phyloP scores from a whole-genome alignment of 1,139 yeast genomes.

The Candida mesenterica region DNA sequence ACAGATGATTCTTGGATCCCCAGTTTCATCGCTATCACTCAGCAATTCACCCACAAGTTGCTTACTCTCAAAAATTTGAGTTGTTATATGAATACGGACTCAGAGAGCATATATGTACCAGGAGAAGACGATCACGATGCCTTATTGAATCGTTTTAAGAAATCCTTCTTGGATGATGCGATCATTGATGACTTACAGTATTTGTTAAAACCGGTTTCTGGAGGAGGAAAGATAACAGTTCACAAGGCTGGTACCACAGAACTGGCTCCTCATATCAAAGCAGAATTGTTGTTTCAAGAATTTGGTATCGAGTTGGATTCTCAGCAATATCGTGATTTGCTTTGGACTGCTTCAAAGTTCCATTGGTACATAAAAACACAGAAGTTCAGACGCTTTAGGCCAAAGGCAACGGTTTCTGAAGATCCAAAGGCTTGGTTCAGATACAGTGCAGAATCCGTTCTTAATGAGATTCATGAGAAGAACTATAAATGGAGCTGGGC shows the following conservation, averaged over 20 bases:
- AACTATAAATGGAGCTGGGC: conserved; percentile 91
- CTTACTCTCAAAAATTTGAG: conserved; percentile 74
- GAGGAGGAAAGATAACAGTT: conserved; percentile 77
- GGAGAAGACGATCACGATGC: conserved; percentile 41
- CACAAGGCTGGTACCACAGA: conserved; percentile 77
- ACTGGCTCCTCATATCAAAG: conserved; percentile 65
- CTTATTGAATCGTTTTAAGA: conserved; percentile 42
- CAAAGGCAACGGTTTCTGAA: conserved; percentile 56
- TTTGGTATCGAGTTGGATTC: conserved; percentile 83
- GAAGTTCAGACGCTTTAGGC: conserved; percentile 71
- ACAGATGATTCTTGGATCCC: conserved; percentile 86
- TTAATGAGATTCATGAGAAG: conserved; percentile 76
- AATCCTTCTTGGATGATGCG: conserved; percentile 18
- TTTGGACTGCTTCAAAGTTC: conserved; percentile 79
- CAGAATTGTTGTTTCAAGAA: conserved; percentile 81
- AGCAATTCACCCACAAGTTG: conserved; percentile 69
- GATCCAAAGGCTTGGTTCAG: conserved; percentile 80
- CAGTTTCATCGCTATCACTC: conserved; percentile 74
- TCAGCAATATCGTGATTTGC: conserved; percentile 76
- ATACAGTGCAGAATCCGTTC: conserved; percentile 73
- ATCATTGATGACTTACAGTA: conserved; percentile 46
- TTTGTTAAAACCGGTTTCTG: conserved; percentile 83
- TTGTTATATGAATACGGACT: conserved; percentile 82
- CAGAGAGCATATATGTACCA: conserved; percentile 37
- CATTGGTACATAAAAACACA: conserved; percentile 77